Base-by-base conservation (phyloP, 2,329 filamentous ascomycete species). In the Aspergillus flavus region DNA sequence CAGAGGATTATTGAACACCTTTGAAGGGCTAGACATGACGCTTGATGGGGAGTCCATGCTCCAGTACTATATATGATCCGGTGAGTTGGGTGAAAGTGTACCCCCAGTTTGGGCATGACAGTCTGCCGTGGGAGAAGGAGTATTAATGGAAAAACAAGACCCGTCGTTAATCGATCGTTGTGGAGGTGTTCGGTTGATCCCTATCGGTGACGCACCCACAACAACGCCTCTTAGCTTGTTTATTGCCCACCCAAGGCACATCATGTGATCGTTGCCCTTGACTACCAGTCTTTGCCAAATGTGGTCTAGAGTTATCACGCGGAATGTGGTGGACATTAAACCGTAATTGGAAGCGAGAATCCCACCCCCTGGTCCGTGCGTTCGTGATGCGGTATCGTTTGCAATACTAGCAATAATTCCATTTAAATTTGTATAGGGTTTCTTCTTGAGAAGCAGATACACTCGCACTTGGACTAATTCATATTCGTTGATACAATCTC, bases 21-120 rank as follows among this genome's bases (percentile, higher is more conserved):
- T 69, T 45, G 67, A 66, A 19, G 67, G 68, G 62, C 74, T 76
- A 50, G 73, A 71, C 66, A 71, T 61, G 32, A 69, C 70, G 66
- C 72, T 71, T 56, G 73, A 73, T 65, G 76, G 75, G 56, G 76
- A 77, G 57, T 78, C 76, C 77, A 78, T 78, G 61, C 65, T 16
- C 65, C 59, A 63, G 50, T 58, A 58, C 26, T 21, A 53, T 67
- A 61, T 64, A 26, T 58, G 48, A 43, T 30, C 12, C 9, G 34
- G 36, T 62, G 56, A 59, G 57, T 60, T 10, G 26, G 21, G 16
- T 61, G 41, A 6, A 55, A 41, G 43, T 26, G 3, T 46, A 30
- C 39, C 39, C 41, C 45, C 41, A 50, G 45, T 43, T 43, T 50
- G 52, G 54, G 39, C 58, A 61, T 56, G 50, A 56, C 52, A 56